Conservation (phyloP, 1,139 yeast species). For the Pichia sp. region DNA sequence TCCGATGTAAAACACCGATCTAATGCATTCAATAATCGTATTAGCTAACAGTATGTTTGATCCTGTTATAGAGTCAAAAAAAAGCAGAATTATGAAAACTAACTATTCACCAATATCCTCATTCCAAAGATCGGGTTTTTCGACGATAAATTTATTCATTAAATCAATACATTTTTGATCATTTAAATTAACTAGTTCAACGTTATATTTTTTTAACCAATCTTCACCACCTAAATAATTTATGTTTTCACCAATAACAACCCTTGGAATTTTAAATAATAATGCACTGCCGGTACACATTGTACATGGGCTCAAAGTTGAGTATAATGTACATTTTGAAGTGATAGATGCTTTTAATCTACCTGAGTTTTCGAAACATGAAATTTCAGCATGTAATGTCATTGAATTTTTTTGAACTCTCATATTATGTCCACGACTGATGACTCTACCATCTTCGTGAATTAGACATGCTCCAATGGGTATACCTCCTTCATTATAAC, state of each 20-base stretch:
- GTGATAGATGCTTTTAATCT: constrained; percentile 63
- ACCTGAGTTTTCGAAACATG: constrained; percentile 85
- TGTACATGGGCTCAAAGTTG: constrained; percentile 86
- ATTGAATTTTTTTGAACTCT: constrained; percentile 77
- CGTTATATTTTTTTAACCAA: constrained; percentile 56
- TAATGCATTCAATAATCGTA: too few relatives aligned
- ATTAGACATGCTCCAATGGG: constrained; percentile 72
- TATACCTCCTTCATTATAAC: constrained; percentile 77
- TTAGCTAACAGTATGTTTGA: too few relatives aligned
- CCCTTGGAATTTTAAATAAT: constrained; percentile 78
- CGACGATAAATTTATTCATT: constrained; percentile 70
- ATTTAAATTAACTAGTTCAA: constrained; percentile 66
- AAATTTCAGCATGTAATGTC: constrained; percentile 84
- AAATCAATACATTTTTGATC: constrained; percentile 62
- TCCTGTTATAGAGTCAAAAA: too few relatives aligned
- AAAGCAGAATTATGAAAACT: not conserved
- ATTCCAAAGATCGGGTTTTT: constrained; percentile 76
- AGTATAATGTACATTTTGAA: constrained; percentile 74
- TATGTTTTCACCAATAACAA: constrained; percentile 81
- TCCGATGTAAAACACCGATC: too few relatives aligned
- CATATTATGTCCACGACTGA: constrained; percentile 86
- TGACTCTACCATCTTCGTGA: constrained; percentile 66
- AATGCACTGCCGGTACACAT: constrained; percentile 95
- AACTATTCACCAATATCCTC: constrained; percentile 71
- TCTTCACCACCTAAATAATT: constrained; percentile 78